Conservation (phyloP, 495 filamentous ascomycete species). For the Penicillium daleae region DNA sequence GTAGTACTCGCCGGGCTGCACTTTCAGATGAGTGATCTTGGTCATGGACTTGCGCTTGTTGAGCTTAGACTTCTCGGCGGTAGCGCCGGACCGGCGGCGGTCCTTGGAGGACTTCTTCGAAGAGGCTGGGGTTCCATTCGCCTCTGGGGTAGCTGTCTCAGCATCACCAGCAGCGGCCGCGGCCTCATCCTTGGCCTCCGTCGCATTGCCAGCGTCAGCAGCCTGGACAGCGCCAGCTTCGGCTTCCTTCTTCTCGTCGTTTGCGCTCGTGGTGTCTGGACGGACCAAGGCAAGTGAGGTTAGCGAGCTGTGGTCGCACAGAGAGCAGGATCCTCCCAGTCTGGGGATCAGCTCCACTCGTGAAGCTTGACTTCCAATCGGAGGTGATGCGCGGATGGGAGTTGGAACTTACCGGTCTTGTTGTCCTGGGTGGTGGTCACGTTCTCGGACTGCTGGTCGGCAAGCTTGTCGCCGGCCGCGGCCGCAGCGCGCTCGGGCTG, state of each 20-base stretch:
- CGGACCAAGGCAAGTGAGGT: conserved; percentile 17
- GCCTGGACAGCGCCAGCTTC: conserved; percentile 34
- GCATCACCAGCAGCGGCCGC: conserved; percentile 33
- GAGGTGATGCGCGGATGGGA: neutral
- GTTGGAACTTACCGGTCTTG: conserved; percentile 36
- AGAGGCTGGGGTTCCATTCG: conserved; percentile 52
- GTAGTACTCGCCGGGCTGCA: conserved; percentile 83
- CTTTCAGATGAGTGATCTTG: conserved; percentile 71
- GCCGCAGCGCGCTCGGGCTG: conserved; percentile 39
- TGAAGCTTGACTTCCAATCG: conserved; percentile 3
- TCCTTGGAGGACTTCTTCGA: conserved; percentile 52
- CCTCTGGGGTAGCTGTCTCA: conserved; percentile 33
- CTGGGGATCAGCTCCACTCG: conserved; percentile 5
- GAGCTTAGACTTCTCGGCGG: conserved; percentile 68
- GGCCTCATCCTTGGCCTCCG: conserved; percentile 41
- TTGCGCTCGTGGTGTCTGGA: conserved; percentile 29
- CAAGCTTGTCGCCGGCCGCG: conserved; percentile 33
- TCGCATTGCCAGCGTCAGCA: conserved; percentile 28
- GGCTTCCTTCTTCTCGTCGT: conserved; percentile 39
- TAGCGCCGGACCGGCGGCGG: conserved; percentile 70
- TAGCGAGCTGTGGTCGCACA: conserved; percentile 36
- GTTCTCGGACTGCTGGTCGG: conserved; percentile 38
- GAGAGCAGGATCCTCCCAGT: conserved; percentile 4
- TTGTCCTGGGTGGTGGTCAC: conserved; percentile 38
- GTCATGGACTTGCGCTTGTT: conserved; percentile 81